Base-by-base conservation (phyloP, 495 filamentous ascomycete genomes). In the Geoglossum glabrum region DNA sequence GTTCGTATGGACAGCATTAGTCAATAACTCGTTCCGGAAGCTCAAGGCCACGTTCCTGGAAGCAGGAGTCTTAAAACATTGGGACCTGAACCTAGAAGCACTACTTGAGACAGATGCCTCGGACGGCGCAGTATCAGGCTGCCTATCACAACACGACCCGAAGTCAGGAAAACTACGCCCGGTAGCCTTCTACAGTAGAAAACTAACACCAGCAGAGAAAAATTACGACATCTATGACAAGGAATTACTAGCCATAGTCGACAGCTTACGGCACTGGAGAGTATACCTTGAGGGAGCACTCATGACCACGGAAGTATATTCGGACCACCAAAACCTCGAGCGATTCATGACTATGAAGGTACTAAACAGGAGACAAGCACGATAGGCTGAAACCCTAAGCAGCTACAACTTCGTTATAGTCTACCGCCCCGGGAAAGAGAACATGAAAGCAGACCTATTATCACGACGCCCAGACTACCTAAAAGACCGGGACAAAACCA, bases 221-320 rank as follows among this genome's bases (percentile, higher is more conserved):
- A 65, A 66, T 19, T 66, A 66, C 33, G 52, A 65, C 55, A 63
- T 65, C 36, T 56, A 65, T 54, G 57, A 65, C 46, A 59, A 64
- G 30, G 58, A 66, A 51, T n/a, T 66, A 55, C 28, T 66, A 47
- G 58, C 56, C 19, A 55, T 66, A 54, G 31, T 65, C 9, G 28
- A 46, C 5, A 13, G 30, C 36, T 45, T 63, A 13, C 10, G 59
- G 26, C 27, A 59, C 10, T 64, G 58, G 55, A 56, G 25, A 54
- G 26, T 61, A 0, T 65, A 65, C 55, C 52, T 54, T 17, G 31
- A 64, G 36, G 59, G 56, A 0, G 43, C 19, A 15, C 17, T 4
- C 8, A 6, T 19, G 5, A 15, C 2, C 23, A n/a, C 11, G n/a
- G 8, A 8, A 43, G 23, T 27, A 13, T 56, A 6, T 4, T 57